Base-by-base conservation (phyloP, 257 asterid species). In the Lycium barbarum region DNA sequence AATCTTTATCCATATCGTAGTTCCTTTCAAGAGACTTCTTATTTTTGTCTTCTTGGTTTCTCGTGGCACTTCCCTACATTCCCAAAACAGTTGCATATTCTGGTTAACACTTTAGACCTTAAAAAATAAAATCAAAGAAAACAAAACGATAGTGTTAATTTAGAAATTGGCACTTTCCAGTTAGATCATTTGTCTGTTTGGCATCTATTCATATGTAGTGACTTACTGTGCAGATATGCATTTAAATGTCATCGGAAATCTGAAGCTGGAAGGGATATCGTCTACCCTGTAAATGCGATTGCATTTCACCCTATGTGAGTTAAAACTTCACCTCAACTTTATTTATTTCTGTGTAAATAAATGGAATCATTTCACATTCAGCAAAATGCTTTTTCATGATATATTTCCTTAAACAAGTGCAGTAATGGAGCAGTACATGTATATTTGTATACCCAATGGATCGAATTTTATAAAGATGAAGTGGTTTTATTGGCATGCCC, bases 301-400 rank as follows among this genome's bases (percentile, higher is more conserved):
- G 98, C 98, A 26, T 94, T 90, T 89, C 98, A 95, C 84, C 98
- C 98, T 12, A 93, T 94, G 97, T 95, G 87, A 93, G 98, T 82
- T 76, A 49, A 71, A 67, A 47, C 82, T 78, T 74, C 57, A 26
- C 81, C 36, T 51, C 9, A 51, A 51, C 82, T 76, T 51, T 14
- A 0, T 26, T 78, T 78, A 26, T 51, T 78, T 49, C 17, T 78
- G 1, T 33, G 49, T 9, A 53, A 53, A 51, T 51, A 22, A 78
- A 33, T 5, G 10, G 17, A 78, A 15, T 78, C 38, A 53, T 78
- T 76, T 76, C 22, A 26, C 5, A 26, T 54, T 78, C 49, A 7
- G 82, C 10, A 53, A 78, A 74, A 33, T 26, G 33, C 12, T 14
- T 78, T 0, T 33, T 33, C 38, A 7, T 74, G 40, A 49, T 49